Percentiles rank a stretch among this genome's conserved stretches.
phyloP scores from a whole-genome alignment of 768 basidiomycete genomes.

The Suillus weaverae region DNA sequence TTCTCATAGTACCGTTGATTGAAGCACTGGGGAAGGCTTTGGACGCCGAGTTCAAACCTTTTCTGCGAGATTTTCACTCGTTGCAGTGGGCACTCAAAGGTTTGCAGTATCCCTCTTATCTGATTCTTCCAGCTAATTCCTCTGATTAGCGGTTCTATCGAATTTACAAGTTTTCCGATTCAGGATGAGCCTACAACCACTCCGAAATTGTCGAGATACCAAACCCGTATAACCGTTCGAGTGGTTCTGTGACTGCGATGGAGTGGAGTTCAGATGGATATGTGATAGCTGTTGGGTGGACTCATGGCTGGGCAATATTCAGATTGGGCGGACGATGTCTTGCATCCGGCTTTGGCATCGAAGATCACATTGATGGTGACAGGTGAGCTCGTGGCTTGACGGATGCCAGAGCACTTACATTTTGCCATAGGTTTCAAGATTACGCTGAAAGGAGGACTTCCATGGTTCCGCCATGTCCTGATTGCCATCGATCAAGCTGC shows the following conservation, averaged over 20 bases:
- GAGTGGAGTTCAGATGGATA: constrained; percentile 98
- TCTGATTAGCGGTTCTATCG: constrained; percentile 56
- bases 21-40: too few relatives aligned
- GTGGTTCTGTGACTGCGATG: constrained; percentile 64
- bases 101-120: constrained; percentile 27
- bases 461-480: constrained; percentile 97
- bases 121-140: neutral
- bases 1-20: too few relatives aligned
- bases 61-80: constrained; percentile 77
- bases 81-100: constrained; percentile 79
- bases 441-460: constrained; percentile 81
- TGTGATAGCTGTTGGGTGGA: constrained; percentile 91
- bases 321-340: constrained; percentile 87
- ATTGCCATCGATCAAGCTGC: too few relatives aligned
- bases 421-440: constrained; percentile 65
- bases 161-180: constrained; percentile 69
- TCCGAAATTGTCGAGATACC: constrained; percentile 65
- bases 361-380: constrained; percentile 56
- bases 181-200: constrained; percentile 55
- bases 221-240: constrained; percentile 55
- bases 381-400: constrained; percentile 32
- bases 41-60: too few relatives aligned
- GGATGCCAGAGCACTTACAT: neutral
- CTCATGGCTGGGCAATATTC: constrained; percentile 86
- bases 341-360: constrained; percentile 72